Evolutionary conservation across 768 basidiomycete genomes (phyloP), one percentile per base, ranked within the genome.

Genomic region (Xerocomellus chrysenteron): DNA sequence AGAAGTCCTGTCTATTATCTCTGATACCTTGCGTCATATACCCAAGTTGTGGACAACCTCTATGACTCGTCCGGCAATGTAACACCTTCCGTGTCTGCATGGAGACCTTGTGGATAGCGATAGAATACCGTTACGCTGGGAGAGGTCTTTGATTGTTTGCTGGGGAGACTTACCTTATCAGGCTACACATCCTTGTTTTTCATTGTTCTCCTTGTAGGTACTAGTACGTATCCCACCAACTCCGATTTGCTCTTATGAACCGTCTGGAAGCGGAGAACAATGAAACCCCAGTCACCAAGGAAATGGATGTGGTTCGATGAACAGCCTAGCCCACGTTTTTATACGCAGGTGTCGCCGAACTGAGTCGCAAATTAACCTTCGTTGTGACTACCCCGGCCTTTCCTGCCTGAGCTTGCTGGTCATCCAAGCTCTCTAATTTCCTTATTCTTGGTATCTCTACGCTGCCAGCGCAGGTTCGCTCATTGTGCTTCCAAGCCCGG

Each of bases 1-100:
- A 56, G 50, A 39, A 32, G 32, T 36, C 37, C 30, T 47, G 39
- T 43, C 4, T 47, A 44, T 21, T 54, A 60, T 58, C 42, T 59
- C 50, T 56, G 48, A 69, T 69, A 64, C 65, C 58, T 59, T 59
- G 56, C 51, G 57, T 28, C 19, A 66, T 73, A 65, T 70, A 73
- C 62, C 70, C 62, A 33, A 46, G 33, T 39, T 47, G 37, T 58
- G 54, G 53, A 53, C 43, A 33, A 13, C 42, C 19, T 47, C 44
- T 53, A 30, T 52, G 33, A 46, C 52, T 39, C 30, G 43, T 42
- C 24, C 19, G 36, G 54, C 56, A 49, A 33, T 44, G 54, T 44
- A 41, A 42, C 40, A 24, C 26, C 16, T 37, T 57, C 40, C 35
- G 21, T 50, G 50, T 51, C 28, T 52, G 19, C 17, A n/a, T 50